Evolutionary conservation across 2,329 filamentous ascomycete genomes (phyloP).

Genomic region (Aspergillus melleus): DNA sequence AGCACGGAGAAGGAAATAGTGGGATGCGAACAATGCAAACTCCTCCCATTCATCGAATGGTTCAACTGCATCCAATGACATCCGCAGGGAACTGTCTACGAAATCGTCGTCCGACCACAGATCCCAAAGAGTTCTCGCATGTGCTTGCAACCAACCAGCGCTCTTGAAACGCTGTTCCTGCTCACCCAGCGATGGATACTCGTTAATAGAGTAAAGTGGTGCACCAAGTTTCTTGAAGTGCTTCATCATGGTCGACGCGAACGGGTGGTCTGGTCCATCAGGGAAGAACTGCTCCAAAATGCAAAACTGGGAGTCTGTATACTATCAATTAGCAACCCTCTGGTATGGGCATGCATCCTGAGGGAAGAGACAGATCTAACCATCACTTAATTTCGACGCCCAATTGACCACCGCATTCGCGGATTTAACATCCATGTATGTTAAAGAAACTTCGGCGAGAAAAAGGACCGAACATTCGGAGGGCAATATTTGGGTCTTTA

Average conservation of each 20-base stretch:
- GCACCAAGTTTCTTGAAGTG: constrained; percentile 82
- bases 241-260: constrained; percentile 79
- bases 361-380: constrained; percentile 48
- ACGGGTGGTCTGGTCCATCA: constrained; percentile 74
- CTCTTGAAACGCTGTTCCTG: constrained; percentile 68
- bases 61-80: constrained; percentile 67
- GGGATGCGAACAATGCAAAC: constrained; percentile 77
- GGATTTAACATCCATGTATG: constrained; percentile 76
- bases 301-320: constrained; percentile 69
- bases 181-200: constrained; percentile 65
- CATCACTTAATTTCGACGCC: constrained; percentile 69
- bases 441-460: constrained; percentile 85
- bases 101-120: constrained; percentile 73
- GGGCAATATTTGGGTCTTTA: constrained; percentile 61
- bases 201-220: constrained; percentile 70
- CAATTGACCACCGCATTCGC: constrained; percentile 75
- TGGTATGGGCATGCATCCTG: not conserved
- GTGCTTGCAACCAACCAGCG: constrained; percentile 66
- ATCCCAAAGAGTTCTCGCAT: constrained; percentile 74
- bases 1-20: constrained; percentile 79
- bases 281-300: constrained; percentile 85
- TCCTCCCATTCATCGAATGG: constrained; percentile 97
- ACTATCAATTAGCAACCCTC: constrained; percentile 4
- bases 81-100: constrained; percentile 60
- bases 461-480: constrained; percentile 68